phyloP scores from a whole-genome alignment of 192 early-diverging fungal species.

The Linnemannia exigua region DNA sequence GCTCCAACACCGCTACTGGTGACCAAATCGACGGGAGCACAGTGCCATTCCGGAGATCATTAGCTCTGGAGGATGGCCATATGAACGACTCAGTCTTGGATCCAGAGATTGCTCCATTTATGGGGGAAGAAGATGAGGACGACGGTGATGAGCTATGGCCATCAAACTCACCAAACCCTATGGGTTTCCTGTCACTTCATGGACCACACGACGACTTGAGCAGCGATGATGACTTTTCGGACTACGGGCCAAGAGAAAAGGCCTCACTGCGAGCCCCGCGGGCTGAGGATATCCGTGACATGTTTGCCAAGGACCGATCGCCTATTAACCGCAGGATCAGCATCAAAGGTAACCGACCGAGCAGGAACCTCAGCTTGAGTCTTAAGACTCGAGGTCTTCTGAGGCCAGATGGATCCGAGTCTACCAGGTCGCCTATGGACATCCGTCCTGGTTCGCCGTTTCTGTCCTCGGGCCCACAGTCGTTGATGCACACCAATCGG shows the following conservation, averaged over 20 bases:
- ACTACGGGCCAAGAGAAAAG: slow-evolving; percentile 54
- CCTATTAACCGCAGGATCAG: slow-evolving; percentile 61
- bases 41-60: slow-evolving; percentile 63
- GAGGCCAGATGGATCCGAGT: slow-evolving; percentile 55
- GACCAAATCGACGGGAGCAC: slow-evolving; percentile 40
- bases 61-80: slow-evolving; percentile 53
- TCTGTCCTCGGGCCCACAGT: slow-evolving; percentile 17
- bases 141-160: slow-evolving; percentile 57
- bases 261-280: slow-evolving; percentile 27
- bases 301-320: slow-evolving; percentile 64
- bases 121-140: slow-evolving; percentile 74
- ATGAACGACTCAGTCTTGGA: slow-evolving; percentile 62
- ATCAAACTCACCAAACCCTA: slow-evolving; percentile 48
- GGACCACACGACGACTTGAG: slow-evolving; percentile 40
- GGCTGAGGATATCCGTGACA: slow-evolving; percentile 65
- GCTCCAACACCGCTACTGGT: slow-evolving; percentile 58
- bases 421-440: slow-evolving; percentile 53
- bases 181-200: slow-evolving; percentile 44
- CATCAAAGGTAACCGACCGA: slow-evolving; percentile 56
- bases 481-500: slow-evolving; percentile 24
- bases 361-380: slow-evolving; percentile 49
- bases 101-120: slow-evolving; percentile 72
- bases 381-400: slow-evolving; percentile 54
- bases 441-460: slow-evolving; percentile 54
- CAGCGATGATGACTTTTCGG: slow-evolving; percentile 62